Evolutionary conservation across 1,284 basidiomycete genomes (phyloP), one percentile per base, ranked within the genome.

Genomic region (Malassezia obtusa): DNA sequence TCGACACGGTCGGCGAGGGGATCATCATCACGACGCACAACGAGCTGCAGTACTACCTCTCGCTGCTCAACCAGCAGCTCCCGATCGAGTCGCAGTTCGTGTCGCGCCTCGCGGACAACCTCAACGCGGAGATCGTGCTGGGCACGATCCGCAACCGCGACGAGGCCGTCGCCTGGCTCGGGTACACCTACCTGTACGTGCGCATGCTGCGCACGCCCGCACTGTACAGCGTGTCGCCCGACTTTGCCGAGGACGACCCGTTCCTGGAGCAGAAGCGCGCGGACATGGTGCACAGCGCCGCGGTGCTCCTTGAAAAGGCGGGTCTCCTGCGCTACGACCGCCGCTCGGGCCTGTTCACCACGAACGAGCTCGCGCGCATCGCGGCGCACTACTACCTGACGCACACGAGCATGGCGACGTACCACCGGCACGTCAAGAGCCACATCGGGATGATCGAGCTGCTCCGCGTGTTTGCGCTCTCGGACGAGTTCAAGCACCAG

Each of bases 21-120:
- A 87, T 96, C 74, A 95, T 99, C 76, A 96, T 98, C 77, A 98
- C 94, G 45, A 95, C 94, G 72, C 91, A 96, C 73, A 83, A 84
- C 2, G 91, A 98, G 75, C 80, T 99, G 41, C 92, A 96, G 76
- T 98, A 96, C 76, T 98, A 96, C 35, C 60, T 73, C 39, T 65
- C 62, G 30, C 40, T 73, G 40, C 63, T 74, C 45, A 68, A 72
- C 50, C 63, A 75, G 58, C 70, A 73, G 57, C 60, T 73, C 17
- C 94, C 94, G 1, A 98, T 98, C 73, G 92, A 99, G 77, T 86
- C 84, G 24, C 94, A 98, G 77, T 87, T 95, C 63, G 88, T 98
- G 25, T 79, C 84, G 31, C 89, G 86, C 73, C 79, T 98, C 61
- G 88, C 89, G 19, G 94, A 98, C 75, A 95, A 95, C 71, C 77